Conservation (phyloP, 2,329 filamentous ascomycete genomes). For the Aureobasidium mangrovei region DNA sequence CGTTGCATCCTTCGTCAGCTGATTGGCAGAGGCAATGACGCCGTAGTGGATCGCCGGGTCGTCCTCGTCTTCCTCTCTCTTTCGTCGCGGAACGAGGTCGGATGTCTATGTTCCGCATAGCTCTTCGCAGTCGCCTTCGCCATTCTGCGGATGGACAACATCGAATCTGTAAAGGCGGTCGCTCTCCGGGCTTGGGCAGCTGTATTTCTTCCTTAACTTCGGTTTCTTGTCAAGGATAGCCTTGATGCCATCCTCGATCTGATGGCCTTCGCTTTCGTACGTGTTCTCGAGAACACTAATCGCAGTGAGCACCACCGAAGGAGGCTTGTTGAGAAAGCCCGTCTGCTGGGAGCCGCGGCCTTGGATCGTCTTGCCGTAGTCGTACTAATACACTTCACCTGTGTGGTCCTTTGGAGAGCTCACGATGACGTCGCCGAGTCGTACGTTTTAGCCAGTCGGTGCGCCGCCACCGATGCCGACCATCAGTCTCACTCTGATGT, state of each 20-base stretch:
- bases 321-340: conserved; percentile 19
- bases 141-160: conserved; percentile 14
- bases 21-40: conserved; percentile 16
- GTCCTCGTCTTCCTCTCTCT: not conserved
- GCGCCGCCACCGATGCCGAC: conserved; percentile 20
- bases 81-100: not conserved
- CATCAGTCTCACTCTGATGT: conserved; percentile 16
- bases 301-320: conserved; percentile 20
- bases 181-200: conserved; percentile 19
- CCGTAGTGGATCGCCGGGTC: conserved; percentile 16
- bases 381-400: conserved; percentile 23
- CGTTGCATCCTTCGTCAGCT: conserved; percentile 14
- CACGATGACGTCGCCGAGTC: conserved; percentile 22
- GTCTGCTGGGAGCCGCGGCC: conserved; percentile 19
- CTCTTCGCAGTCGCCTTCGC: conserved; percentile 8
- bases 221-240: conserved; percentile 21
- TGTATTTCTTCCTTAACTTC: conserved; percentile 23
- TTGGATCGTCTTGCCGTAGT: conserved; percentile 20
- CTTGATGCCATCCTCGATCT: conserved; percentile 18
- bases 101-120: not conserved
- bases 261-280: conserved; percentile 15
- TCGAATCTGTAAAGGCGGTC: conserved; percentile 25
- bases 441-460: conserved; percentile 17
- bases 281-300: conserved; percentile 20
- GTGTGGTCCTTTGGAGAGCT: conserved; percentile 16